Evolutionary conservation across 768 basidiomycete species (phyloP).

Genomic region (Lactarius sp.): DNA sequence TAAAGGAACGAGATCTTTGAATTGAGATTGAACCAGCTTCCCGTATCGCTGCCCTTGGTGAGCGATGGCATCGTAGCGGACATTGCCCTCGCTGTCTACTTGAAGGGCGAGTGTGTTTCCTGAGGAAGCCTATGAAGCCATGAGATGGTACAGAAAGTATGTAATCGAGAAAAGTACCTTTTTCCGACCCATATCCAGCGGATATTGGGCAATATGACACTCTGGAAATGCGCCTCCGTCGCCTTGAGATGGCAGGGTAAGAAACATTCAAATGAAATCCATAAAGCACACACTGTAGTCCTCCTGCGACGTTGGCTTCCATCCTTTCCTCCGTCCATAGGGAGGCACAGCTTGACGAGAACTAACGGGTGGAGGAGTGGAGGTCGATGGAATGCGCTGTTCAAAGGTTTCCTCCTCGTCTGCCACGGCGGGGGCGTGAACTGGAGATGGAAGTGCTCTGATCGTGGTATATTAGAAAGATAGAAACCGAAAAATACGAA

Average conservation of each 20-base stretch:
- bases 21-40: conserved; percentile 87
- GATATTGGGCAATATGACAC: conserved; percentile 97
- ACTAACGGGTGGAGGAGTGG: conserved; percentile 38
- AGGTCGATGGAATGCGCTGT: conserved; percentile 31
- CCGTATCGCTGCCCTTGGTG: conserved; percentile 88
- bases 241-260: conserved; percentile 37
- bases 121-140: conserved; percentile 59
- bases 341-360: conserved; percentile 59
- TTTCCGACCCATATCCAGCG: conserved; percentile 91
- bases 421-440: conserved; percentile 45
- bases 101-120: conserved; percentile 95
- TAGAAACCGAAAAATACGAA: neutral
- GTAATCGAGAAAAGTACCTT: conserved; percentile 52
- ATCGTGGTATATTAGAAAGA: conserved; percentile 13
- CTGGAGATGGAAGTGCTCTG: conserved; percentile 66
- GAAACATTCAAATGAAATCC: conserved; percentile 16
- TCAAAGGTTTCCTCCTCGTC: conserved; percentile 59
- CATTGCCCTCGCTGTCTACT: conserved; percentile 94
- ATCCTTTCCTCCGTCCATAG: conserved; percentile 80
- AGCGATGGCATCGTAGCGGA: conserved; percentile 95
- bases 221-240: conserved; percentile 90
- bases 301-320: conserved; percentile 77
- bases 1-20: conserved; percentile 95
- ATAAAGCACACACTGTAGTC: conserved; percentile 66
- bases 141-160: neutral